phyloP scores from a whole-genome alignment of 2,329 filamentous ascomycete genomes.

The Trichoderma pleuroti region DNA sequence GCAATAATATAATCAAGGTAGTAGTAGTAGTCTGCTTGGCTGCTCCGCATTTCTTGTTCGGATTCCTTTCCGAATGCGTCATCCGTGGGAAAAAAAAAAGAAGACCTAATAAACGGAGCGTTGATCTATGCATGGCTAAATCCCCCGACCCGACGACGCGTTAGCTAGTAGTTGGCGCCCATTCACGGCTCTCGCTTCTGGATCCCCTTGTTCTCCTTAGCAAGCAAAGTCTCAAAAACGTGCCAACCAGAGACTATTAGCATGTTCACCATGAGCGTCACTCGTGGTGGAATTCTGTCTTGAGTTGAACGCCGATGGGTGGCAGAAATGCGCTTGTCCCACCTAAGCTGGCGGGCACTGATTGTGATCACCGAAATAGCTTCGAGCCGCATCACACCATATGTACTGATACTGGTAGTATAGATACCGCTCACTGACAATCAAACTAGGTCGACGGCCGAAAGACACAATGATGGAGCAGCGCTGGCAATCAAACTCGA shows the following conservation, averaged over 20 bases:
- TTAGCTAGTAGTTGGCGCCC: not conserved
- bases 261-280: not conserved
- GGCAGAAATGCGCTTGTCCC: not conserved
- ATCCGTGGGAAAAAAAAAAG: not conserved
- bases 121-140: constrained; percentile 17
- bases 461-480: not conserved
- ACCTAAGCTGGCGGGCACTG: not conserved
- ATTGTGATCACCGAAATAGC: not conserved
- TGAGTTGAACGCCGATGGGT: not conserved
- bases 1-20: not conserved
- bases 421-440: not conserved
- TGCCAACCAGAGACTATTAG: not conserved
- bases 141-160: constrained; percentile 13
- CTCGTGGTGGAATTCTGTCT: not conserved
- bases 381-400: not conserved
- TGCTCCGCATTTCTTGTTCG: constrained; percentile 7
- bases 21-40: not conserved
- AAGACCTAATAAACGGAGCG: not conserved
- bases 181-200: constrained; percentile 8
- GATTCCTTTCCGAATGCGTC: constrained; percentile 7
- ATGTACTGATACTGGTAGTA: not conserved
- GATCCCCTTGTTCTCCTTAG: not conserved
- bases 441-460: not conserved
- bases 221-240: not conserved
- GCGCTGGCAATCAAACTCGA: not conserved